A percentile compares a stretch with the other conserved stretches of the same genome.
phyloP scores from a whole-genome alignment of 2,329 filamentous ascomycete species.

The Xylaria sp. region DNA sequence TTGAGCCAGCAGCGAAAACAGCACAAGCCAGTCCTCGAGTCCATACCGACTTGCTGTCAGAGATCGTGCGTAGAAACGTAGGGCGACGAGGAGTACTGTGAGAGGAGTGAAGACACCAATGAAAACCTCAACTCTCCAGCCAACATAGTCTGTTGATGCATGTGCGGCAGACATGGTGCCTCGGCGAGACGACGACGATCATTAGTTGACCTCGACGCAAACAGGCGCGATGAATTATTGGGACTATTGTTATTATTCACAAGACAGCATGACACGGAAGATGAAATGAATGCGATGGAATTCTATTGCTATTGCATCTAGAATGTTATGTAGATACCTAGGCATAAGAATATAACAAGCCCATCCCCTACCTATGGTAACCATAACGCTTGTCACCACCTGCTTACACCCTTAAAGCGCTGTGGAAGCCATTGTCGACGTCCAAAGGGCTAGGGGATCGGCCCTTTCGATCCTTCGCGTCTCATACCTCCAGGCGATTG shows the following conservation, averaged over 20 bases:
- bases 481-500: no score
- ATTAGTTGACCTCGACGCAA: not conserved
- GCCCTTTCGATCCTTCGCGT: no score
- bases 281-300: not conserved
- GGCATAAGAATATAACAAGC: no score
- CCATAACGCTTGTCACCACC: no score
- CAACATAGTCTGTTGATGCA: constrained; percentile 14
- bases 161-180: not conserved
- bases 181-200: not conserved
- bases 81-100: constrained; percentile 18
- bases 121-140: constrained; percentile 23
- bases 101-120: constrained; percentile 22
- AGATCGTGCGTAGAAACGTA: constrained; percentile 27
- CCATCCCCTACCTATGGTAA: no score
- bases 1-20: constrained; percentile 22
- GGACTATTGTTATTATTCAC: not conserved
- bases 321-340: no score
- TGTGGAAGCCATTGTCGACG: no score
- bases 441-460: no score
- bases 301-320: not conserved
- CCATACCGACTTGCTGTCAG: constrained; percentile 16
- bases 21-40: constrained; percentile 26
- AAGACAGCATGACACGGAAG: not conserved
- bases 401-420: no score
- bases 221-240: not conserved